A percentile compares a stretch with the other conserved stretches of the same genome.
Conservation (phyloP, 78 protist species). For the Planoprotostelium fungivorum region DNA sequence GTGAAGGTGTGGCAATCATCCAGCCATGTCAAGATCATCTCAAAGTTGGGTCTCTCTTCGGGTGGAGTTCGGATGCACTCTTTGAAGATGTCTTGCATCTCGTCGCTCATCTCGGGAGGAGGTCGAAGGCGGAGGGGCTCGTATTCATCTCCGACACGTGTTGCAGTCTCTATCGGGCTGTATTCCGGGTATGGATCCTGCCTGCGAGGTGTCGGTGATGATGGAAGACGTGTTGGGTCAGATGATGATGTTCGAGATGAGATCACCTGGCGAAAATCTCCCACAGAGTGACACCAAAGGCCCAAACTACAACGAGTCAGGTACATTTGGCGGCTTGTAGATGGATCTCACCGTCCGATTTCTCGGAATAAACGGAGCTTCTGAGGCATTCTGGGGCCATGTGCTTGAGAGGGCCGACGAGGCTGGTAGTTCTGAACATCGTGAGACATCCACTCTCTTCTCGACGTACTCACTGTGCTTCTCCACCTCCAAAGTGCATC, state of each 20-base stretch:
- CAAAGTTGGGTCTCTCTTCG: background rate
- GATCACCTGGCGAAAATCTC: background rate
- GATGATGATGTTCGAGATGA: background rate
- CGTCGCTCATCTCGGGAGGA: background rate
- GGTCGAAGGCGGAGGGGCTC: background rate
- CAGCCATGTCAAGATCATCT: too few species aligned
- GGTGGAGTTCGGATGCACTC: background rate
- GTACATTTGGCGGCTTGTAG: too few species aligned
- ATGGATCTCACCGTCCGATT: background rate
- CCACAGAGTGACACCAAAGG: background rate
- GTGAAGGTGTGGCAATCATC: too few species aligned
- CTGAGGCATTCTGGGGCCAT: background rate
- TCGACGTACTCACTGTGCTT: background rate
- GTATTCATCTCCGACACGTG: background rate
- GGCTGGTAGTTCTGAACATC: too few species aligned
- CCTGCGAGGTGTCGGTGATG: background rate
- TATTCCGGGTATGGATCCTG: background rate
- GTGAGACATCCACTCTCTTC: too few species aligned
- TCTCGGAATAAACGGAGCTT: background rate
- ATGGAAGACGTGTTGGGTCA: too few species aligned
- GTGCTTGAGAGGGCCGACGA: background rate
- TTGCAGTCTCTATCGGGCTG: background rate
- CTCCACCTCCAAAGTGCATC: background rate
- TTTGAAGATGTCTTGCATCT: background rate
- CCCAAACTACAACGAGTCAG: background rate